These are phyloP conservation scores for Stachybotrys chartarum DNA, from an alignment of 2,329 filamentous ascomycete genomes.

Conservation along the genomic window DNA sequence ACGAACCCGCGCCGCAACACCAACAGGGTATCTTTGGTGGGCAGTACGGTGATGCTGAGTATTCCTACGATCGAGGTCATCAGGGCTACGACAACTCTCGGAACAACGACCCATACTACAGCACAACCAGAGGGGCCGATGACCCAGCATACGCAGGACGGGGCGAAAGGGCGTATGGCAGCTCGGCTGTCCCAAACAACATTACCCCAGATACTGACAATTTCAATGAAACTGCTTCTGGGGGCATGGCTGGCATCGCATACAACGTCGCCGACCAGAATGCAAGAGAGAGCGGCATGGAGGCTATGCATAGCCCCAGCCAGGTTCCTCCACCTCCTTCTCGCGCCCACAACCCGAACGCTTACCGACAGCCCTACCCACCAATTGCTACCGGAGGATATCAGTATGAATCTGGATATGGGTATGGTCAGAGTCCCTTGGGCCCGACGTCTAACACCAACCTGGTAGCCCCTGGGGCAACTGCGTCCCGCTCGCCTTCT, in stretches of 20 bases:
- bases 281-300: constrained; percentile 56
- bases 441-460: constrained; percentile 36
- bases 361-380: constrained; percentile 10
- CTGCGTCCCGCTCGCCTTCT: constrained; percentile 32
- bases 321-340: constrained; percentile 31
- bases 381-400: constrained; percentile 6
- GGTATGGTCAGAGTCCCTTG: constrained; percentile 14
- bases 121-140: constrained; percentile 1
- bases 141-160: constrained; percentile 7
- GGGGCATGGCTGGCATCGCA: constrained; percentile 62
- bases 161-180: constrained; percentile 16
- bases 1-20: constrained; percentile 11
- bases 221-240: constrained; percentile 52
- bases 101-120: constrained; percentile 9
- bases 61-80: background rate
- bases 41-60: background rate
- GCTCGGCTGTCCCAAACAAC: constrained; percentile 19
- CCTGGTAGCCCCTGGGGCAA: constrained; percentile 29
- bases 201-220: constrained; percentile 61
- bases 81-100: background rate
- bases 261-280: constrained; percentile 58
- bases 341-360: constrained; percentile 16
- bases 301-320: constrained; percentile 43
- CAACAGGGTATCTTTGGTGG: background rate
- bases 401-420: constrained; percentile 10